Evolutionary conservation across 805 yeast genomes (phyloP).

Genomic region (Pichia membranifaciens): DNA sequence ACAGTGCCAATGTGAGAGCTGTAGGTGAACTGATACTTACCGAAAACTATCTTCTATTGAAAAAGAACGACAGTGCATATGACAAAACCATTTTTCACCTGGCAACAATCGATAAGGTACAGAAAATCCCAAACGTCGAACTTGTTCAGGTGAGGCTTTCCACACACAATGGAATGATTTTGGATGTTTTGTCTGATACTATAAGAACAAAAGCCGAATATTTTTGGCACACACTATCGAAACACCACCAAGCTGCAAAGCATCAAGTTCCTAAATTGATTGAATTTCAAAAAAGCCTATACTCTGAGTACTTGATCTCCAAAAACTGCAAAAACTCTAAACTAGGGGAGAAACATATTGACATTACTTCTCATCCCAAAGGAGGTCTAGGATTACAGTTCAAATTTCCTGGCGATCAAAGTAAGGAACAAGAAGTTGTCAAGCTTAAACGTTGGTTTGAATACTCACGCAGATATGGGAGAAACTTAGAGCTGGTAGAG

Average conservation of each 20-base stretch:
- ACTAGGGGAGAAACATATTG: constrained; percentile 27
- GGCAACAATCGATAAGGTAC: constrained; percentile 76
- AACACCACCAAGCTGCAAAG: constrained; percentile 39
- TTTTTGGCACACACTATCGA: constrained; percentile 65
- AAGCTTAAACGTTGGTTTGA: constrained; percentile 94
- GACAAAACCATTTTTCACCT: constrained; percentile 65
- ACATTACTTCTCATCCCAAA: constrained; percentile 49
- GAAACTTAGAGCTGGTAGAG: constrained; percentile 69
- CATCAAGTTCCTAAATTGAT: constrained; percentile 56
- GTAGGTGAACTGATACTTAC: constrained; percentile 65
- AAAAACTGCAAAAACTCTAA: constrained; percentile 41
- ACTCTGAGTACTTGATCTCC: constrained; percentile 76
- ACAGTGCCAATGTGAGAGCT: constrained; percentile 2
- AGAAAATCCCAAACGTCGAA: constrained; percentile 71
- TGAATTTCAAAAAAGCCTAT: constrained; percentile 63
- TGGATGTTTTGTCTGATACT: constrained; percentile 73
- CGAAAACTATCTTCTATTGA: constrained; percentile 68
- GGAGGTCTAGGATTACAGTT: constrained; percentile 85
- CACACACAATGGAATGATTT: constrained; percentile 57
- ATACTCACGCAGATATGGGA: constrained; percentile 75
- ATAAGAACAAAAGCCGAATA: constrained; percentile 71
- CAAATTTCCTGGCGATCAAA: constrained; percentile 90
- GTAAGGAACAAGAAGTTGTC: constrained; percentile 42
- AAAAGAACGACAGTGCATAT: constrained; percentile 61
- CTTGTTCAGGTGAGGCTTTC: constrained; percentile 72